Percentiles rank a stretch among this genome's conserved stretches.
phyloP scores from a whole-genome alignment of 2,329 filamentous ascomycete species.

The Paecilomyces fulvus region DNA sequence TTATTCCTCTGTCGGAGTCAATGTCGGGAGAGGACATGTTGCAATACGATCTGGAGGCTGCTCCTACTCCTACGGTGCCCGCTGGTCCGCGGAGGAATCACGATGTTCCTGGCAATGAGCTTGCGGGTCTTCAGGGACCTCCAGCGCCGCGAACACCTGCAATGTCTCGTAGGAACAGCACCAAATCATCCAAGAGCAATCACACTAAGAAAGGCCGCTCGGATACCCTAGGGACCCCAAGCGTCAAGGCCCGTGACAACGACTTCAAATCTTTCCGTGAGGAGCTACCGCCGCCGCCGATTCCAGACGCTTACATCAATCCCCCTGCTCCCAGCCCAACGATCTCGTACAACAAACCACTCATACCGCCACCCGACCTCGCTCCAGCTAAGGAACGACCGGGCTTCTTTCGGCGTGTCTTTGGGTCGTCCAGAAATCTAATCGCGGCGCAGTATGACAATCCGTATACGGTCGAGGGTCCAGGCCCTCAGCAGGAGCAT shows the following conservation, averaged over 20 bases:
- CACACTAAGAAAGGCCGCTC: constrained; percentile 28
- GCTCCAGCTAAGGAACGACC: constrained; percentile 57
- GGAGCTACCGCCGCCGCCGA: constrained; percentile 33
- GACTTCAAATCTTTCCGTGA: constrained; percentile 19
- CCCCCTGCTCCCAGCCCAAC: constrained; percentile 46
- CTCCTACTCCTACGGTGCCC: constrained; percentile 76
- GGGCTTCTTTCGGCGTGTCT: constrained; percentile 90
- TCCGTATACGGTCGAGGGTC: constrained; percentile 11
- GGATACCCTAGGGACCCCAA: constrained; percentile 31
- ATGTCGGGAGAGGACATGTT: constrained; percentile 14
- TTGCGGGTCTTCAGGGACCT: constrained; percentile 13
- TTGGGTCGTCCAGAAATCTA: constrained; percentile 61
- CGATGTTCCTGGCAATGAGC: constrained; percentile 28
- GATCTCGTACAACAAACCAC: constrained; percentile 43
- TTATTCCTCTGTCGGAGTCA: constrained; percentile 14
- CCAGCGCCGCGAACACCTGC: constrained; percentile 22
- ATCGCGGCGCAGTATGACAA: constrained; percentile 14
- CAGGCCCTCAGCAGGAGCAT: constrained; percentile 18
- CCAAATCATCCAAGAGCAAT: constrained; percentile 34
- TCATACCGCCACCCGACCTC: constrained; percentile 32
- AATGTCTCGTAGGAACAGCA: constrained; percentile 33
- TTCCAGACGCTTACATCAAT: constrained; percentile 35
- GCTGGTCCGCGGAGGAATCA: constrained; percentile 60
- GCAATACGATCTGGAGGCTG: constrained; percentile 61
- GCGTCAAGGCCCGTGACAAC: constrained; percentile 22